Conservation (phyloP, 164 flowering plant species). For the Echeveria elegans region DNA sequence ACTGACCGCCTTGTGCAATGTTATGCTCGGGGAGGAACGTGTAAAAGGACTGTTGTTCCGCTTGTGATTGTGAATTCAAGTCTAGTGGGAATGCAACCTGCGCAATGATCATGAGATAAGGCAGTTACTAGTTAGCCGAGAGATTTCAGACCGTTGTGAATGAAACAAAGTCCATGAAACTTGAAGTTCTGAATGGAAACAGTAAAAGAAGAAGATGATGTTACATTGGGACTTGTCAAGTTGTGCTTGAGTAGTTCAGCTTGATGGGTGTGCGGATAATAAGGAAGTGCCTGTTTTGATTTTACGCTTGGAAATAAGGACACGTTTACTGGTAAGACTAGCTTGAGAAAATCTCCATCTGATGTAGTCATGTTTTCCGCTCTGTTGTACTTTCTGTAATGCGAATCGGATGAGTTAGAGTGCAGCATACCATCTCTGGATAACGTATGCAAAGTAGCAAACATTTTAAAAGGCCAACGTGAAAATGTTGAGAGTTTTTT, state of each 20-base stretch:
- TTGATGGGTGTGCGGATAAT: not conserved
- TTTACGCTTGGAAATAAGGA: conserved; percentile 17
- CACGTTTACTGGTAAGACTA: conserved; percentile 22
- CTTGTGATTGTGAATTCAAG: not conserved
- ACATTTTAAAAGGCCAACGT: not conserved
- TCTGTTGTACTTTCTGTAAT: conserved; percentile 10
- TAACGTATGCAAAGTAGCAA: not conserved
- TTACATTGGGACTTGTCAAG: not conserved
- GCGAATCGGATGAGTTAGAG: conserved; percentile 15
- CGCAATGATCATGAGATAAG: not conserved
- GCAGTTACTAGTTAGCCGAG: too few relatives aligned
- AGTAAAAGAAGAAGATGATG: not conserved
- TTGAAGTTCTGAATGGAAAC: not conserved
- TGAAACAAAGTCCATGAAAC: not conserved
- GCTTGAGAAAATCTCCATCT: conserved; percentile 30
- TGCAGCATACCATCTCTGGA: conserved; percentile 30
- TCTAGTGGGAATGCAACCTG: not conserved
- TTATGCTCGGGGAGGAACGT: not conserved
- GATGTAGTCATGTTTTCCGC: conserved; percentile 17
- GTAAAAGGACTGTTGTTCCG: not conserved
- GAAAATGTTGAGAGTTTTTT: not conserved
- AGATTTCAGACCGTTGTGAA: not conserved
- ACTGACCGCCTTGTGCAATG: not conserved
- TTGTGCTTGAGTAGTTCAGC: not conserved
- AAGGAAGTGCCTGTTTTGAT: not conserved